Percentiles rank a stretch among this genome's conserved stretches.
Conservation (phyloP, 139 green algal species). For the Nannochloris sp. region DNA sequence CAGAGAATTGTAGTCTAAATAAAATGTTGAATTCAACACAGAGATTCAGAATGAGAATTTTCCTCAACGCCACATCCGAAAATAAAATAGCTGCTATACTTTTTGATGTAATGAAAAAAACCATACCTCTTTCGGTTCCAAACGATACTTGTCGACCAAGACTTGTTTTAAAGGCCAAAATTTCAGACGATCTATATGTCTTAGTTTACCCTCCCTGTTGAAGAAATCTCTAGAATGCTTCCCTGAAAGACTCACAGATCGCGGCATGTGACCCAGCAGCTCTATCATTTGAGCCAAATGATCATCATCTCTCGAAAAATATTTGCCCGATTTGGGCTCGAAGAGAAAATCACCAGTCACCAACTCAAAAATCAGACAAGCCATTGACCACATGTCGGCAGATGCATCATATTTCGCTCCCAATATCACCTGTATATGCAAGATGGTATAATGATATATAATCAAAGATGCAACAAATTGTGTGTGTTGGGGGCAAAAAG, state of each 20-base stretch:
- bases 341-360: conserved; percentile 97
- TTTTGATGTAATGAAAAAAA: background rate
- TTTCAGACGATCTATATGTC: conserved; percentile 77
- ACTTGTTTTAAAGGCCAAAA: conserved; percentile 87
- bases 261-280: conserved; percentile 79
- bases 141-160: conserved; percentile 87
- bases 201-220: conserved; percentile 78
- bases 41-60: background rate
- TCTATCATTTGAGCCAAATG: conserved; percentile 97
- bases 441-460: background rate
- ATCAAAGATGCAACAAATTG: background rate
- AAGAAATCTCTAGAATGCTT: conserved; percentile 82
- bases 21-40: conserved; percentile 6
- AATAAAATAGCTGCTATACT: background rate
- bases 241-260: conserved; percentile 55
- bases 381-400: conserved; percentile 92
- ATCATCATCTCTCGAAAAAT: conserved; percentile 83
- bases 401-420: conserved; percentile 77
- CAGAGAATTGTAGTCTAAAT: conserved; percentile 20
- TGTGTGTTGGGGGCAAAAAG: conserved; percentile 13
- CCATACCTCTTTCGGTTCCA: conserved; percentile 65
- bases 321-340: conserved; percentile 52
- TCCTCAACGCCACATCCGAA: conserved; percentile 9
- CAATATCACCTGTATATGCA: conserved; percentile 57
- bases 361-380: conserved; percentile 97